Evolutionary conservation across 768 basidiomycete species (phyloP).

Genomic region (Boletus tomentosulus): DNA sequence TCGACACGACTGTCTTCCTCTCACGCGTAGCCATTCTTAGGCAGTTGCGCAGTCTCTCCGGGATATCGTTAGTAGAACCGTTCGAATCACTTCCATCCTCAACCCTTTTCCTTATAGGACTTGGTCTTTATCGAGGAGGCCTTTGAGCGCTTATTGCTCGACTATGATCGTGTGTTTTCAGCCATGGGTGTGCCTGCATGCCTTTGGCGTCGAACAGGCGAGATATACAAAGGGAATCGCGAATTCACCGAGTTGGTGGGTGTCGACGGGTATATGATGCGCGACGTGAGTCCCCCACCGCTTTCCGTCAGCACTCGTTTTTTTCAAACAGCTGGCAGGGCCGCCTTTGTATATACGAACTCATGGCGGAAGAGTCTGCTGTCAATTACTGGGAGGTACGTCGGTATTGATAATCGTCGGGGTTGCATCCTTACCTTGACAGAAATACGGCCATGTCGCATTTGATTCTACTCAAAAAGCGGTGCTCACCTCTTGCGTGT

Average conservation of each 20-base stretch:
- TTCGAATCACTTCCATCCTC: not conserved
- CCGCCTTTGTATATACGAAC: slow-evolving; percentile 91
- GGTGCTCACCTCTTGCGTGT: slow-evolving; percentile 85
- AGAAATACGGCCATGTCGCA: slow-evolving; percentile 95
- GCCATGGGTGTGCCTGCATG: slow-evolving; percentile 98
- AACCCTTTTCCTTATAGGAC: slow-evolving; percentile 46
- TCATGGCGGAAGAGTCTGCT: slow-evolving; percentile 96
- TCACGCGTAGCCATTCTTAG: slow-evolving; percentile 29
- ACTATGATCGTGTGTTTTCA: slow-evolving; percentile 91
- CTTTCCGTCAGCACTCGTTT: not conserved
- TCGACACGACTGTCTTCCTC: not conserved
- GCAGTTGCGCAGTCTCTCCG: slow-evolving; percentile 80
- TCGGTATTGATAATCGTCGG: not conserved
- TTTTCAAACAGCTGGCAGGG: slow-evolving; percentile 44
- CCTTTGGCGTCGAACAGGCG: slow-evolving; percentile 93
- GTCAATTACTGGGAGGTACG: slow-evolving; percentile 96
- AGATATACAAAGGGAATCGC: slow-evolving; percentile 97
- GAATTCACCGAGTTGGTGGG: slow-evolving; percentile 92
- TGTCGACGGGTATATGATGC: slow-evolving; percentile 80
- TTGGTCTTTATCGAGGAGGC: slow-evolving; percentile 97
- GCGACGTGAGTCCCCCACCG: slow-evolving; percentile 55
- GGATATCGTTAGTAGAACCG: slow-evolving; percentile 54
- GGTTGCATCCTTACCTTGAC: slow-evolving; percentile 1
- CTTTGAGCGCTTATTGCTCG: slow-evolving; percentile 90
- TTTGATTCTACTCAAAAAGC: slow-evolving; percentile 92